A percentile compares a stretch with the other conserved stretches of the same genome.
Evolutionary conservation across 2,329 filamentous ascomycete species (phyloP).

Genomic region (Penicillium sp.): DNA sequence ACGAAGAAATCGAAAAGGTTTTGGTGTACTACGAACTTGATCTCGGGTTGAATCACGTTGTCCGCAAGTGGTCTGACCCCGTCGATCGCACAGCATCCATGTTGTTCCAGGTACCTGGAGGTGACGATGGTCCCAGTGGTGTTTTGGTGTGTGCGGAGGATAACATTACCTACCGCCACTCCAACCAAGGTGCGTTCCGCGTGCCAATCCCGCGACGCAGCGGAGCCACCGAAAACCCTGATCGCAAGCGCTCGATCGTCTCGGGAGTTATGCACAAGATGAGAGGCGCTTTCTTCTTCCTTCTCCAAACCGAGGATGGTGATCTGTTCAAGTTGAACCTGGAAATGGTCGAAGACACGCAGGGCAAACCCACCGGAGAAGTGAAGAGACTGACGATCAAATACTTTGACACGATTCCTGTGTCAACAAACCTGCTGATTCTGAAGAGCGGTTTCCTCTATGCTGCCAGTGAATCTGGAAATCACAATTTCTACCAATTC

Average conservation of each 20-base stretch:
- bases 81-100: conserved; percentile 87
- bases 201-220: conserved; percentile 84
- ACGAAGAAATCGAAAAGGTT: conserved; percentile 78
- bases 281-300: conserved; percentile 94
- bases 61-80: conserved; percentile 91
- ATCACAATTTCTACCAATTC: conserved; percentile 94
- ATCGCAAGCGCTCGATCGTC: conserved; percentile 81
- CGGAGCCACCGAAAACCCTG: conserved; percentile 86
- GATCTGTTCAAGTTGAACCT: conserved; percentile 96
- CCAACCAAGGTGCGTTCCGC: conserved; percentile 84
- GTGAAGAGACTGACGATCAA: conserved; percentile 86
- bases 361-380: conserved; percentile 74
- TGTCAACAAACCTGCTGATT: conserved; percentile 84
- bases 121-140: conserved; percentile 88
- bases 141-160: conserved; percentile 94
- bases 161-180: conserved; percentile 94
- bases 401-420: conserved; percentile 94
- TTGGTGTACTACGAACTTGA: conserved; percentile 98
- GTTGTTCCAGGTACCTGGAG: conserved; percentile 92
- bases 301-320: conserved; percentile 95
- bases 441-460: conserved; percentile 95
- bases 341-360: conserved; percentile 78
- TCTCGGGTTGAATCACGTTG: conserved; percentile 92
- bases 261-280: conserved; percentile 97
- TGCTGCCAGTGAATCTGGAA: conserved; percentile 85